phyloP scores from a whole-genome alignment of 2,329 filamentous ascomycete species.

The Nemania diffusa region DNA sequence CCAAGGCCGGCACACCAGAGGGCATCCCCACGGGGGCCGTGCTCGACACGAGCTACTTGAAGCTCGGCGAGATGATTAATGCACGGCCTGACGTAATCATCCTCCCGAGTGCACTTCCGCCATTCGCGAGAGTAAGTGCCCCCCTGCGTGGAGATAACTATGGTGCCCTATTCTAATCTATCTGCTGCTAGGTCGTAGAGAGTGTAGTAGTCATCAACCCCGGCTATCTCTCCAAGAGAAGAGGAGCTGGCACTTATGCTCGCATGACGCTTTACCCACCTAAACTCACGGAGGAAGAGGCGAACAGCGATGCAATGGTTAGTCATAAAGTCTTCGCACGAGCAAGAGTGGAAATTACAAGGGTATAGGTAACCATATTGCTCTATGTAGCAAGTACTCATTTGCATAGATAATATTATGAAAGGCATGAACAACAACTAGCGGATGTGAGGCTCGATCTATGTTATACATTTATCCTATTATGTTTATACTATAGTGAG shows the following conservation, averaged over 20 bases:
- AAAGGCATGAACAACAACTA: constrained; percentile 1
- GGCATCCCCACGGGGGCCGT: constrained; percentile 76
- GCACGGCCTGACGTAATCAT: constrained; percentile 87
- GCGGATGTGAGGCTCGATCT: background rate
- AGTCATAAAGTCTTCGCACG: constrained; percentile 83
- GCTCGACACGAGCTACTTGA: constrained; percentile 85
- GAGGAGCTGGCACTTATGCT: constrained; percentile 86
- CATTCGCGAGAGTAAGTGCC: constrained; percentile 82
- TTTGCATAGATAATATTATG: background rate
- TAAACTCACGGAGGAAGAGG: constrained; percentile 66
- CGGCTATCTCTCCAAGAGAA: constrained; percentile 84
- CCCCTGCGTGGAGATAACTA: background rate
- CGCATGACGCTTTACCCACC: constrained; percentile 79
- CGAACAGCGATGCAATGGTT: constrained; percentile 65
- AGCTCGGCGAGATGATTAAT: constrained; percentile 90
- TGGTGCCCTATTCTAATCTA: constrained; percentile 28
- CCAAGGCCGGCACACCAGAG: constrained; percentile 70
- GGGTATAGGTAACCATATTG: constrained; percentile 64
- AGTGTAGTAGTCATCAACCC: constrained; percentile 92
- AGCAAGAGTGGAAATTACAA: constrained; percentile 85
- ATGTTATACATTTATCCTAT: constrained; percentile 38
- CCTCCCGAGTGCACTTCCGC: constrained; percentile 81
- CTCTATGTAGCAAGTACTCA: background rate
- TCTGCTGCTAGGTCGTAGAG: constrained; percentile 78
- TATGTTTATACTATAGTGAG: constrained; percentile 29